Base-by-base conservation (phyloP, 2,329 filamentous ascomycete genomes). In the Calonectria pteridis region DNA sequence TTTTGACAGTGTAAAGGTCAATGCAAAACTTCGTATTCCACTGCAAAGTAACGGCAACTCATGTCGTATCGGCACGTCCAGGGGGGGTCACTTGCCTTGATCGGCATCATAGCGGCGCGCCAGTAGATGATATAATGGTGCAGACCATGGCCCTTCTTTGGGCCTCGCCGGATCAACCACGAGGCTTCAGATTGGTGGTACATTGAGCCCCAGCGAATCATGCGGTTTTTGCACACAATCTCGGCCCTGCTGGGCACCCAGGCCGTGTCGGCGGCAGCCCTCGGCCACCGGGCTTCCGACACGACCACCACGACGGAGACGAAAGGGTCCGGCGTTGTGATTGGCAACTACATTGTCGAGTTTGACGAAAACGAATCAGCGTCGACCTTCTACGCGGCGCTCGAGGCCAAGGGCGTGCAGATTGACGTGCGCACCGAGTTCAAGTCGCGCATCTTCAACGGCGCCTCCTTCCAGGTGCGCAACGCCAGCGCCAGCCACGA, bases 331-430 rank as follows among this genome's bases (percentile, higher is more conserved):
- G 55, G 33, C 5, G 55, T 59, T 59, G 55, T 59, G 55, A 59
- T 59, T 59, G 55, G 55, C 33, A 59, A 59, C 55, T 67, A 67
- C 49, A 67, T 67, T 20, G 64, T 67, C 64, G 64, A 67, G 49
- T 35, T 67, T 11, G 64, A 67, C 13, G 49, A 67, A 43, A 53
- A 43, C 16, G 64, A 53, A 16, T 33, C 33, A 3, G 37, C 49
- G 5, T 53, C 64, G 1, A 29, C 23, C 23, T 43, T 67, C 3
- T 67, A 51, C 64, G 20, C 23, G 6, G 64, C 49, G 18, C 64
- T 67, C 28, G 64, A 53, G 14, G 64, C 31, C 31, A 40, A 29
- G 14, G 64, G 64, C 16, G 64, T 67, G 23, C 43, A 33, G 2
- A 53, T 53, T 9, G 28, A 43, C 3, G 31, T 53, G 23, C 64